Conservation (phyloP, 2,329 filamentous ascomycete species). For the Ophiocordyceps robertsii region DNA sequence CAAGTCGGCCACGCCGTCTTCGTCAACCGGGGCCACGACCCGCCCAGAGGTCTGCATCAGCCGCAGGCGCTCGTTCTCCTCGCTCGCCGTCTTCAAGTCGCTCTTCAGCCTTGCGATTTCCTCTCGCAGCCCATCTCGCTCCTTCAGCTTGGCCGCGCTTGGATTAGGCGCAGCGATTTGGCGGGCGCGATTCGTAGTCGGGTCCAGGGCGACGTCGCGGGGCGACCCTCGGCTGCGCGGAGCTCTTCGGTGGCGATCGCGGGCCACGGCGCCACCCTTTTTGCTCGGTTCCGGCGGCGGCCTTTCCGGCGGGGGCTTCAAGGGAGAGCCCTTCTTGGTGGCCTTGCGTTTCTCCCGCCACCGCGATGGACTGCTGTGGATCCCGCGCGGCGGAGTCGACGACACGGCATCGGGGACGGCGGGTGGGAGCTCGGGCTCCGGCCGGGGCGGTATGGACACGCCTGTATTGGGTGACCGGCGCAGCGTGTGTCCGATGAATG, state of each 20-base stretch:
- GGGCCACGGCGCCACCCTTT: not conserved
- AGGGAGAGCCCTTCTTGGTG: conserved; percentile 31
- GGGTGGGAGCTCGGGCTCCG: conserved; percentile 52
- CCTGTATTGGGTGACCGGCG: conserved; percentile 18
- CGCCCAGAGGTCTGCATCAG: conserved; percentile 25
- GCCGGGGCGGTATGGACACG: conserved; percentile 13
- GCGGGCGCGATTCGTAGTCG: conserved; percentile 23
- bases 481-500: conserved; percentile 14
- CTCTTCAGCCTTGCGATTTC: conserved; percentile 43
- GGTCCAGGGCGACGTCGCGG: not conserved
- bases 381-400: conserved; percentile 42
- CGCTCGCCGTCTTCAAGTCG: conserved; percentile 42
- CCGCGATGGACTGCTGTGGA: conserved; percentile 44
- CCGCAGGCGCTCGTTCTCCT: conserved; percentile 44
- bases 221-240: not conserved
- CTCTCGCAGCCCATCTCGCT: conserved; percentile 37
- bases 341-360: conserved; percentile 20
- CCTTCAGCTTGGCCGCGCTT: conserved; percentile 33
- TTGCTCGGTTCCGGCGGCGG: not conserved
- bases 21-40: conserved; percentile 17
- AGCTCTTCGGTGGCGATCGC: not conserved
- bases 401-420: conserved; percentile 39
- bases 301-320: conserved; percentile 29
- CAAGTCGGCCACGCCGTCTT: conserved; percentile 24
- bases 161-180: conserved; percentile 26